phyloP scores from a whole-genome alignment of 2,329 filamentous ascomycete species.

The Apiospora kogelbergensis region DNA sequence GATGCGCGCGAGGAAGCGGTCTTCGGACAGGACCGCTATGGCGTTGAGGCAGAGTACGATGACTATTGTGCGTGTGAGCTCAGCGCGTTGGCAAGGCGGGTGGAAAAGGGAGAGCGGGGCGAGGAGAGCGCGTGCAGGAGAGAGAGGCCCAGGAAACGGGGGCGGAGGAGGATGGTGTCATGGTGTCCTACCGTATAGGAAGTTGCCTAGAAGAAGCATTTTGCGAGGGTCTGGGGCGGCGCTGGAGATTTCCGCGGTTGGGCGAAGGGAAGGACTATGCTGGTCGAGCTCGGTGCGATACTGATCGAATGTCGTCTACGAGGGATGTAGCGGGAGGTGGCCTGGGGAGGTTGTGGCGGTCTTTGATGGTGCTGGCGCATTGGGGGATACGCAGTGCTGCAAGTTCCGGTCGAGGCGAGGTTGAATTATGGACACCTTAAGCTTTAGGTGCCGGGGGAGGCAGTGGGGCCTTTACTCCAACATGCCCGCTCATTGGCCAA shows the following conservation, averaged over 20 bases:
- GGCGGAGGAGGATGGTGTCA: slow-evolving; percentile 10
- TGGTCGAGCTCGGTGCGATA: neutral
- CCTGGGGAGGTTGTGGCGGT: neutral
- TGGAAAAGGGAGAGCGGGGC: too few relatives aligned
- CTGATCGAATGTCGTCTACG: neutral
- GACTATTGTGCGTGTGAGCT: slow-evolving; percentile 48
- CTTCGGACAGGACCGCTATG: slow-evolving; percentile 90
- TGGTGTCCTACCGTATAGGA: slow-evolving; percentile 65
- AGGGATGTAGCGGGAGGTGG: neutral
- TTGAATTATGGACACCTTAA: neutral
- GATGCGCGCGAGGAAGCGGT: slow-evolving; percentile 87
- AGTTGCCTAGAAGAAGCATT: slow-evolving; percentile 70
- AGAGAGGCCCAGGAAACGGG: neutral
- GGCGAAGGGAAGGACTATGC: neutral
- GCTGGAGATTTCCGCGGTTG: neutral
- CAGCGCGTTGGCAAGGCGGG: neutral
- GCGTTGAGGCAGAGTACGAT: slow-evolving; percentile 89
- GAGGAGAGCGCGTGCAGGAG: neutral
- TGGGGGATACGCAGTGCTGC: neutral
- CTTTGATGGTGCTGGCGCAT: neutral
- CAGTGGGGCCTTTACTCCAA: neutral
- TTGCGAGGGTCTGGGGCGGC: neutral
- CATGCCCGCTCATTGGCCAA: neutral
- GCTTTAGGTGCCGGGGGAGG: neutral
- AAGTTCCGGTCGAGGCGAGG: too few relatives aligned